A percentile compares a stretch with the other conserved stretches of the same genome.
Evolutionary conservation across 768 basidiomycete genomes (phyloP).

Genomic region (Udeniomyces megalosporus): DNA sequence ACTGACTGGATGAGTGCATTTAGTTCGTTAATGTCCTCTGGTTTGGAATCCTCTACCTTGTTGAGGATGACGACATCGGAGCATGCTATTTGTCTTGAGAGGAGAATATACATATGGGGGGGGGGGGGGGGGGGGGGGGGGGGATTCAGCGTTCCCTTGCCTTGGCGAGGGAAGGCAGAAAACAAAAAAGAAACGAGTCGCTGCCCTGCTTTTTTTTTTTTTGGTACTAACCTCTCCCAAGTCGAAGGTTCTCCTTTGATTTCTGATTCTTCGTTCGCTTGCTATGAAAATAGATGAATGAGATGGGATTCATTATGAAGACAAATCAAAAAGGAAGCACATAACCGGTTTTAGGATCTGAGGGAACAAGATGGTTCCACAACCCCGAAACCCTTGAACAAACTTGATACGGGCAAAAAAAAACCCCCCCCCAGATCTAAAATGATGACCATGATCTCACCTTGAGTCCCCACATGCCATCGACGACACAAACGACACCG

Average conservation of each 20-base stretch:
- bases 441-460: slow-evolving; percentile 26
- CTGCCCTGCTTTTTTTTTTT: no score
- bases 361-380: no score
- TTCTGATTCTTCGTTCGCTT: slow-evolving; percentile 63
- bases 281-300: slow-evolving; percentile 35
- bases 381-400: no score
- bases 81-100: slow-evolving; percentile 75
- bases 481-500: slow-evolving; percentile 83
- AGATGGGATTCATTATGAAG: no score
- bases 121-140: not conserved
- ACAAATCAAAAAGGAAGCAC: not conserved
- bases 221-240: slow-evolving; percentile 48
- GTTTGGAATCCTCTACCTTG: slow-evolving; percentile 61
- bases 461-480: slow-evolving; percentile 61
- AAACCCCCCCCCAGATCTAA: no score
- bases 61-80: slow-evolving; percentile 85
- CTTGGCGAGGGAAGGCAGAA: not conserved
- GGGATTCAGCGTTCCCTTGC: no score
- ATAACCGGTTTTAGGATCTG: no score
- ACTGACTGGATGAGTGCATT: slow-evolving; percentile 41
- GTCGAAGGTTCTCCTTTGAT: slow-evolving; percentile 51
- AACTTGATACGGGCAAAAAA: no score
- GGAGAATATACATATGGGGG: not conserved
- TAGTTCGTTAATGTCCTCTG: slow-evolving; percentile 35
- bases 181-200: not conserved